A percentile compares a stretch with the other conserved stretches of the same genome.
These are phyloP conservation scores for Wickerhamomyces rabaulensis DNA, from an alignment of 805 yeast genomes.

Conservation along the genomic window DNA sequence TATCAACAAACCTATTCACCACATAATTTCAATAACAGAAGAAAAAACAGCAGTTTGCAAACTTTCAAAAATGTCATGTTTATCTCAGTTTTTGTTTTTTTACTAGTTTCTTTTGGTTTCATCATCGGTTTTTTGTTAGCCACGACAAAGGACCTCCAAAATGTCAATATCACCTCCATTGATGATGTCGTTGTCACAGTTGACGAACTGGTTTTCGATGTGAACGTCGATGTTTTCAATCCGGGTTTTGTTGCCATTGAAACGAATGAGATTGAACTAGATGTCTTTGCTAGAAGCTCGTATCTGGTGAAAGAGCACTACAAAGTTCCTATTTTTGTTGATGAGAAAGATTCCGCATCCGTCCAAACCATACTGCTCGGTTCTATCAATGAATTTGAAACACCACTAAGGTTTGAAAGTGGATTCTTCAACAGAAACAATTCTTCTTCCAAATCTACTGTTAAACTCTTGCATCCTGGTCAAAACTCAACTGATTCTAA, in stretches of 20 bases:
- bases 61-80: slow-evolving; percentile 30
- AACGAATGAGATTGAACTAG: slow-evolving; percentile 65
- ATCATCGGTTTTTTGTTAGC: slow-evolving; percentile 81
- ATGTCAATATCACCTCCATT: slow-evolving; percentile 55
- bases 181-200: slow-evolving; percentile 72
- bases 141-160: slow-evolving; percentile 75
- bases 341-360: slow-evolving; percentile 11
- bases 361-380: slow-evolving; percentile 71
- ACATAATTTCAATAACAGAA: slow-evolving; percentile 38
- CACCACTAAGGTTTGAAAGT: slow-evolving; percentile 71
- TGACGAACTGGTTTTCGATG: slow-evolving; percentile 79
- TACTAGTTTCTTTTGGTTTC: slow-evolving; percentile 68
- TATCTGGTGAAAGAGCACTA: slow-evolving; percentile 26
- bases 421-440: slow-evolving; percentile 64
- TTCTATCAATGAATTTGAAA: slow-evolving; percentile 56
- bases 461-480: slow-evolving; percentile 77
- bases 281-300: slow-evolving; percentile 75
- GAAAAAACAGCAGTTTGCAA: slow-evolving; percentile 24
- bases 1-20: slow-evolving; percentile 33
- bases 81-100: slow-evolving; percentile 30
- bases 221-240: slow-evolving; percentile 74
- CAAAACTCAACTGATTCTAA: slow-evolving; percentile 18
- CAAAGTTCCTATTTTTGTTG: slow-evolving; percentile 7
- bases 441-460: slow-evolving; percentile 57
- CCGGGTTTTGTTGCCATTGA: slow-evolving; percentile 77